phyloP scores from a whole-genome alignment of 257 asterid genomes.

The Primulina eburnea region DNA sequence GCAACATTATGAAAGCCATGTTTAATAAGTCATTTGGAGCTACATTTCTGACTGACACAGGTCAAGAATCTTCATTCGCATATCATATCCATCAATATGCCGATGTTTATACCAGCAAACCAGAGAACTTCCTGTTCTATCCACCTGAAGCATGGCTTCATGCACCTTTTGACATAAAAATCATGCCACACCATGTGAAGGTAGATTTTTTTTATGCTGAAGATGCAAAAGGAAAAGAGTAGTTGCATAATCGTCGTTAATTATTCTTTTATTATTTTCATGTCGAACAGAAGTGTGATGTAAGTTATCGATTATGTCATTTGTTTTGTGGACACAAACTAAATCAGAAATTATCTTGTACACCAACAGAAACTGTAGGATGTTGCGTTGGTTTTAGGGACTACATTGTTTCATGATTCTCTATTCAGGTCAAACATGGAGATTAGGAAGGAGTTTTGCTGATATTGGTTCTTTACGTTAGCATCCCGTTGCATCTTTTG shows the following conservation, averaged over 20 bases:
- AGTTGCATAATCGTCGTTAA: conserved; percentile 1
- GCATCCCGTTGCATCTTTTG: background rate
- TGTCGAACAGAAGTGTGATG: background rate
- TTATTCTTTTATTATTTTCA: background rate
- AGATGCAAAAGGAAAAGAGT: background rate
- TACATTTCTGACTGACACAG: conserved; percentile 84
- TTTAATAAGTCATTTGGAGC: conserved; percentile 90
- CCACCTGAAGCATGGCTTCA: conserved; percentile 96
- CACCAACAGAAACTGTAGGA: background rate
- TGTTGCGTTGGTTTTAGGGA: background rate
- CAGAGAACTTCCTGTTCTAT: conserved; percentile 83
- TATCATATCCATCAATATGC: conserved; percentile 94
- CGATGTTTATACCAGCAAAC: conserved; percentile 93
- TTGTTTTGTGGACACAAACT: background rate
- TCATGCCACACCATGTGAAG: conserved; percentile 98
- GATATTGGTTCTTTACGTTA: background rate
- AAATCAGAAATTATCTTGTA: background rate
- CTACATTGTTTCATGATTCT: background rate
- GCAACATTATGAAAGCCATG: conserved; percentile 73
- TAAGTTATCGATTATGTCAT: background rate
- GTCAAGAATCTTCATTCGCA: conserved; percentile 93
- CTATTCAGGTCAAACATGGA: background rate
- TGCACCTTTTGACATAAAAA: conserved; percentile 80
- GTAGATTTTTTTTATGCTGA: conserved; percentile 35
- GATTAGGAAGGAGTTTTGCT: background rate